Conservation (phyloP, 345 rosid genomes). For the Eucalyptus tenuipes region DNA sequence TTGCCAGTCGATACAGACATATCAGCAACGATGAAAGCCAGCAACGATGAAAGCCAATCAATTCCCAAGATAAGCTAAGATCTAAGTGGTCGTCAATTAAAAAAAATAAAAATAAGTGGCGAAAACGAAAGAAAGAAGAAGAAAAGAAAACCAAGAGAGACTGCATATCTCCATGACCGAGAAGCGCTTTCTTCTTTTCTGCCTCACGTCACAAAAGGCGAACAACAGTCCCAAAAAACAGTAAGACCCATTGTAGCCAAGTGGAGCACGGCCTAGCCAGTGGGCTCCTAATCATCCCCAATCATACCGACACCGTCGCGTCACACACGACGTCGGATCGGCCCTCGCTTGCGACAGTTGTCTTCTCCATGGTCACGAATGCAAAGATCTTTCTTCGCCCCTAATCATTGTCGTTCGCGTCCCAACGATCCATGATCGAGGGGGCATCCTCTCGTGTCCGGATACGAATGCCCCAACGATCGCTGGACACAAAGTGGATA, state of each 20-base stretch:
- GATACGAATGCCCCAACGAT: not conserved
- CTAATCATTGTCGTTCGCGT: not conserved
- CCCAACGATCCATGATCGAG: not conserved
- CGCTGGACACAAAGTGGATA: not conserved
- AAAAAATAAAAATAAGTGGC: not conserved
- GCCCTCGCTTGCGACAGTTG: not conserved
- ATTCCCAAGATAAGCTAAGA: not conserved
- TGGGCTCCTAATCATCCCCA: conserved; percentile 20
- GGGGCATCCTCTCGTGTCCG: not conserved
- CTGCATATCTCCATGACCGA: not conserved
- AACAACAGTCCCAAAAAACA: not conserved
- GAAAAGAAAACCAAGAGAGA: not conserved
- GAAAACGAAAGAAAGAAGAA: not conserved
- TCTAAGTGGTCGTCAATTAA: not conserved
- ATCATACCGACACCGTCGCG: not conserved
- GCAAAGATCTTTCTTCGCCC: not conserved
- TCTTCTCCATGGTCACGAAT: not conserved
- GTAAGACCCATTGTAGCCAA: not conserved
- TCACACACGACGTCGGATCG: not conserved
- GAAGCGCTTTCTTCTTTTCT: not conserved
- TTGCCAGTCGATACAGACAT: not conserved
- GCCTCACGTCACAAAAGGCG: not conserved
- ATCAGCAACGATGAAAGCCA: not conserved
- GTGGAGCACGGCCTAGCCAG: conserved; percentile 16
- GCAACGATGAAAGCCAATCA: not conserved